A percentile compares a stretch with the other conserved stretches of the same genome.
Conservation (phyloP, 1,139 yeast species). For the Diutina catenulata region DNA sequence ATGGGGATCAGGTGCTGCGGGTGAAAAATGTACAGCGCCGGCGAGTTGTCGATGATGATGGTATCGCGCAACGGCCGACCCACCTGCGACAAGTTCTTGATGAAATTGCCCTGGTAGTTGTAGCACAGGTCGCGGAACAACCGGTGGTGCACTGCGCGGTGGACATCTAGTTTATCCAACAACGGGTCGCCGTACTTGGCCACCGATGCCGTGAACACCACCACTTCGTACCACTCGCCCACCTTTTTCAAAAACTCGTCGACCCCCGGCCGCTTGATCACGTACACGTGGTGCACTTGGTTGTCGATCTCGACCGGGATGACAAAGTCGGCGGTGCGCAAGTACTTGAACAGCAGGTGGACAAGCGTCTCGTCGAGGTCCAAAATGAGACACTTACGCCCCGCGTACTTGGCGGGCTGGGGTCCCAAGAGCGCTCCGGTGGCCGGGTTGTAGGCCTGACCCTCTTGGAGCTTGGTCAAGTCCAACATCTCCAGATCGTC, state of each 20-base stretch:
- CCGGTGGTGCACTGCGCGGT: conserved; percentile 74
- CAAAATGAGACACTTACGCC: conserved; percentile 75
- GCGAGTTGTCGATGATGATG: conserved; percentile 91
- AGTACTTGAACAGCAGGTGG: conserved; percentile 86
- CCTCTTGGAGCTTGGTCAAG: conserved; percentile 53
- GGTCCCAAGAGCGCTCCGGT: conserved; percentile 55
- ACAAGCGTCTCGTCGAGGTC: conserved; percentile 96
- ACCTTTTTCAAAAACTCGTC: conserved; percentile 81
- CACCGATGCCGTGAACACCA: conserved; percentile 93
- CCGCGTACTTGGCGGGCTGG: conserved; percentile 21
- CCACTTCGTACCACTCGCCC: conserved; percentile 85
- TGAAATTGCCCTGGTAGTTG: conserved; percentile 76
- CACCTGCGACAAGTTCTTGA: conserved; percentile 83
- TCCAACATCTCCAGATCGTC: conserved; percentile 28
- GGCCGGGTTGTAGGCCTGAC: conserved; percentile 46
- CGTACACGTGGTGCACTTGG: conserved; percentile 88
- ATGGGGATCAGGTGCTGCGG: conserved; percentile 99
- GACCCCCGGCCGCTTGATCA: conserved; percentile 94
- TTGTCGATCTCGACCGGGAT: conserved; percentile 67
- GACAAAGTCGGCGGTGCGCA: conserved; percentile 89
- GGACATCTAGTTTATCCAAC: conserved; percentile 71
- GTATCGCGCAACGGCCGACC: conserved; percentile 84
- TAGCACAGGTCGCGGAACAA: conserved; percentile 69
- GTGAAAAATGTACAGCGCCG: conserved; percentile 92
- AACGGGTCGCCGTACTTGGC: conserved; percentile 93